Conservation (phyloP, 352 stramenopile genomes). For the Pythium sukuiense region DNA sequence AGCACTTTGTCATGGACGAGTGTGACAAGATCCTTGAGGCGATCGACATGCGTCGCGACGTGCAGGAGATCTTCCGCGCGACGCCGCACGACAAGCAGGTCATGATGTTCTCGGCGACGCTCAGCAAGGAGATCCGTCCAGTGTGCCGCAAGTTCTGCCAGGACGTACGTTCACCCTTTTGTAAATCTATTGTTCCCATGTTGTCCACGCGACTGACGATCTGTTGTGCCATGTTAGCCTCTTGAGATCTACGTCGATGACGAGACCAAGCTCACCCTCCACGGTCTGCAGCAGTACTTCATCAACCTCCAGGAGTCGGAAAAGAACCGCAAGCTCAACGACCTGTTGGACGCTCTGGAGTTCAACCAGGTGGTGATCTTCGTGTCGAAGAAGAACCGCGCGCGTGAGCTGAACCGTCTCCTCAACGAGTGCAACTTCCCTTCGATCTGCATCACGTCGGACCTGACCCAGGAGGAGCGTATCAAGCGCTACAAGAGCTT, state of each 20-base stretch:
- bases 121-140: conserved; percentile 98
- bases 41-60: conserved; percentile 98
- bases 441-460: conserved; percentile 98
- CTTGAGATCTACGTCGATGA: conserved; percentile 99
- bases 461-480: conserved; percentile 97
- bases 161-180: conserved; percentile 76
- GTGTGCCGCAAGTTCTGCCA: conserved; percentile 99
- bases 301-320: conserved; percentile 98
- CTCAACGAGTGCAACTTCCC: conserved; percentile 99
- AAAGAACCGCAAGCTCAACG: conserved; percentile 99
- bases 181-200: no score
- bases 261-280: conserved; percentile 99
- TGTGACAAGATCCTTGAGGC: conserved; percentile 99
- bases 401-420: conserved; percentile 97
- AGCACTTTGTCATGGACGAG: conserved; percentile 99
- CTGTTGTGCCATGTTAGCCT: conserved; percentile 50
- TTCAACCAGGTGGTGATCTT: conserved; percentile 99
- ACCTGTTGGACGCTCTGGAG: conserved; percentile 98
- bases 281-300: conserved; percentile 99
- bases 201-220: not conserved
- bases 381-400: conserved; percentile 96
- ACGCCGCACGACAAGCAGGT: conserved; percentile 99
- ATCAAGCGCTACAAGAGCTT: conserved; percentile 99
- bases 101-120: conserved; percentile 99
- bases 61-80: conserved; percentile 99